Percentiles rank a stretch among this genome's conserved stretches.
These are phyloP conservation scores for Striga asiatica DNA, from an alignment of 257 asterid genomes.

Conservation along the genomic window DNA sequence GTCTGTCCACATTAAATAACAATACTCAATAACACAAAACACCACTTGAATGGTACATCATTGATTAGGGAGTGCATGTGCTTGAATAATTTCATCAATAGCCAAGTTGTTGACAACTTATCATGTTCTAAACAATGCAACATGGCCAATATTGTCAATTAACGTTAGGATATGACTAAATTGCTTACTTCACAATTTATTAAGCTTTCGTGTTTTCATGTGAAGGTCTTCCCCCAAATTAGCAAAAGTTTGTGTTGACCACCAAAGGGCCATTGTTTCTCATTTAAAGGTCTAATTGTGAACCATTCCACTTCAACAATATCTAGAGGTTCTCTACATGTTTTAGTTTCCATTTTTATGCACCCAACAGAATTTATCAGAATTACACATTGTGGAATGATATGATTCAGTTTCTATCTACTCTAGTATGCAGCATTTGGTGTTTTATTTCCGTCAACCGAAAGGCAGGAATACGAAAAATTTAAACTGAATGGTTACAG, in stretches of 20 bases:
- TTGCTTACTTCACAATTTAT: slow-evolving; percentile 3
- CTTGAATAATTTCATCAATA: slow-evolving; percentile 7
- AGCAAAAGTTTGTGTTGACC: background rate
- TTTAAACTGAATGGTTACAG: background rate
- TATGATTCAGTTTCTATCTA: background rate
- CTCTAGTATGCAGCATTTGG: no score
- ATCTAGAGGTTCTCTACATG: slow-evolving; percentile 4
- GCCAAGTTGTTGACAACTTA: slow-evolving; percentile 14
- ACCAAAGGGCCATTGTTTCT: slow-evolving; percentile 4
- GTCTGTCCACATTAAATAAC: slow-evolving; percentile 11
- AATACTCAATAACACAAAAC: slow-evolving; percentile 9
- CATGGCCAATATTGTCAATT: slow-evolving; percentile 7
- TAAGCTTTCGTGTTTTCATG: slow-evolving; percentile 5
- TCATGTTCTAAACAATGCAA: slow-evolving; percentile 14
- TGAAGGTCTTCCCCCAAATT: slow-evolving; percentile 5
- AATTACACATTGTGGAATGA: background rate
- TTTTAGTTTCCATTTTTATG: background rate
- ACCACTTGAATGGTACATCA: slow-evolving; percentile 9
- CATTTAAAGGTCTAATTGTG: background rate
- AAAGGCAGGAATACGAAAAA: slow-evolving; percentile 1
- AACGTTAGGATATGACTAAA: background rate
- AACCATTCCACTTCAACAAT: slow-evolving; percentile 13
- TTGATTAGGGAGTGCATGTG: slow-evolving; percentile 12
- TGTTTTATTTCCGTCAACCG: slow-evolving; percentile 9
- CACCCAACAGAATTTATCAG: slow-evolving; percentile 10